Evolutionary conservation across 108 stramenopile genomes (phyloP), one percentile per base, ranked within the genome.

Genomic region (Skeletonema tropicum): DNA sequence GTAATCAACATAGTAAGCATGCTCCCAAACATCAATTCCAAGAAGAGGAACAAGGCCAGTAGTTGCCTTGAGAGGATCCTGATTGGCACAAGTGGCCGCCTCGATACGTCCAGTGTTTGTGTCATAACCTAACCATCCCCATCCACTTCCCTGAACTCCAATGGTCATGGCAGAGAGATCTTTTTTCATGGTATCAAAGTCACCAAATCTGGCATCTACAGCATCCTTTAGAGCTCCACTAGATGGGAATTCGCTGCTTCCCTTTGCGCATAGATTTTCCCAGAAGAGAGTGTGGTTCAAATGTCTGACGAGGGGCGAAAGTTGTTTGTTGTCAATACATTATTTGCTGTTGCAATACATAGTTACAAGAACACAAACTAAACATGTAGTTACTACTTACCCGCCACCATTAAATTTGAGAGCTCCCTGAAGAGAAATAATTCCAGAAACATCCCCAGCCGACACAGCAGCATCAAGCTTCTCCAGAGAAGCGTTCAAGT

Each of bases 331-430:
- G 23, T 10, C 19, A 55, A 55, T 17, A n/a, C n/a, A n/a, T 19
- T 49, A 23, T 2, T 23, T 45, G 15, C 14, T n/a, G 42, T 39
- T 39, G 38, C 48, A 49, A 49, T 17, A 49, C 4, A 29, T 29
- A 29, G 1, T 1, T 2, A 29, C 26, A 2, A 49, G 48, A n/a
- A 49, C 19, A 49, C n/a, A 49, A 49, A 19, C 17, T 13, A 25
- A 19, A 49, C 12, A 23, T 55, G 0, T 23, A 9, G 23, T 25
- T 55, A 23, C 55, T 55, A 23, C 55, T 74, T 99, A 98, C 29
- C 99, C 99, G 3, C 99, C 99, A 15, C 99, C 99, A 79, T 99
- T 99, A 91, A 99, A 99, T 71, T 96, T 96, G 60, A 98, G 76
- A 14, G 97, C 97, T 33, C 83, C 87, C 58, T 94, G 89, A 17